A percentile compares a stretch with the other conserved stretches of the same genome.
These are phyloP conservation scores for Leccinum barrowsii DNA, from an alignment of 768 basidiomycete genomes.

Conservation along the genomic window DNA sequence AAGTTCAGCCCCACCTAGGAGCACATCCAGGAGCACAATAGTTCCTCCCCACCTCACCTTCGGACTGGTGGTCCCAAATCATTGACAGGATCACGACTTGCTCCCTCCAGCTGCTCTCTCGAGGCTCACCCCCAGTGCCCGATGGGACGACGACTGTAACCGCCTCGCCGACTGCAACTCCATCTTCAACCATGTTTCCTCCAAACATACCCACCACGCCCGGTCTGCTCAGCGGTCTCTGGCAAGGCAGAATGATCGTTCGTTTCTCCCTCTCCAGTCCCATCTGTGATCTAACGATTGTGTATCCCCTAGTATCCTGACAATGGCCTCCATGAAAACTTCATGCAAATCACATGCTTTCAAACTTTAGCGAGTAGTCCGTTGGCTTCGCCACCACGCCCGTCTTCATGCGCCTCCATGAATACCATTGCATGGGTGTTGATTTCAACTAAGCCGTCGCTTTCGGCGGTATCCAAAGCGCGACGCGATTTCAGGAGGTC, in stretches of 20 bases:
- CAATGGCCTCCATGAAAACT: slow-evolving; percentile 7
- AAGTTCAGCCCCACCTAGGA: slow-evolving; percentile 45
- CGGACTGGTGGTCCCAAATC: slow-evolving; percentile 25
- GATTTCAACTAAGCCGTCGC: slow-evolving; percentile 31
- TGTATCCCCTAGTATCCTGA: slow-evolving; percentile 19
- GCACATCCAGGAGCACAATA: slow-evolving; percentile 59
- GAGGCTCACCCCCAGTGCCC: slow-evolving; percentile 35
- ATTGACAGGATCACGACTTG: slow-evolving; percentile 11
- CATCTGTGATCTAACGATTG: not conserved
- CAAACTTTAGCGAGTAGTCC: slow-evolving; percentile 33
- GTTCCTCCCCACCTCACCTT: slow-evolving; percentile 14
- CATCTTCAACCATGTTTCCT: slow-evolving; percentile 26
- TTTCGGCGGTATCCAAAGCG: slow-evolving; percentile 33
- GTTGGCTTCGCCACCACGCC: slow-evolving; percentile 43
- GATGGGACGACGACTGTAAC: slow-evolving; percentile 59
- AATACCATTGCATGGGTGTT: slow-evolving; percentile 46
- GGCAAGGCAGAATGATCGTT: slow-evolving; percentile 63
- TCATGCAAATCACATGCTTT: slow-evolving; percentile 26
- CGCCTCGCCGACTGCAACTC: slow-evolving; percentile 47
- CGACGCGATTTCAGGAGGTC: slow-evolving; percentile 13
- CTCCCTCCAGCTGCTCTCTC: slow-evolving; percentile 23
- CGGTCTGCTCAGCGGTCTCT: slow-evolving; percentile 53
- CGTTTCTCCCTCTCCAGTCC: slow-evolving; percentile 20
- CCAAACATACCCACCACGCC: slow-evolving; percentile 41
- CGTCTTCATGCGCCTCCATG: slow-evolving; percentile 55